These are phyloP conservation scores for Tieghemiomyces parasiticus DNA, from an alignment of 192 early-diverging fungal genomes.

Conservation along the genomic window DNA sequence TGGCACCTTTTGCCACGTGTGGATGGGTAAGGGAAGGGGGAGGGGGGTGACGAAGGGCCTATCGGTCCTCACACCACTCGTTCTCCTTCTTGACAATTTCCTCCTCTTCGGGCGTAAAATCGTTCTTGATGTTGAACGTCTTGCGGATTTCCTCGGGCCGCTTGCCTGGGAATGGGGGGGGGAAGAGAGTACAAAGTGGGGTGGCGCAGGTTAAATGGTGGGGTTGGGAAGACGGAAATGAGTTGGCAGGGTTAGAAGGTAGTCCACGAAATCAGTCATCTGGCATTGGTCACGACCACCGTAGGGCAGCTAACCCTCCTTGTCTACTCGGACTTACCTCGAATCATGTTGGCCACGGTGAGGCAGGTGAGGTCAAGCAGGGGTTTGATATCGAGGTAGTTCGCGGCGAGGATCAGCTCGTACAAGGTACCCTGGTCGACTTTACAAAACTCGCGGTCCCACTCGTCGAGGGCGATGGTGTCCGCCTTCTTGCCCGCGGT, in stretches of 20 bases:
- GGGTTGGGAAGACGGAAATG: no score
- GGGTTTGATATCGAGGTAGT: conserved; percentile 66
- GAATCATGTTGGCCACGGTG: conserved; percentile 87
- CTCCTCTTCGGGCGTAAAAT: conserved; percentile 61
- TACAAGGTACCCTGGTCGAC: conserved; percentile 90
- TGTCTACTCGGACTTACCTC: conserved; percentile 25
- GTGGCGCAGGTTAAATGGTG: no score
- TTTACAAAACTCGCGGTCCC: conserved; percentile 80
- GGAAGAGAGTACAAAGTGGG: no score
- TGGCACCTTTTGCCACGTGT: no score
- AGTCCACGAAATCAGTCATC: no score
- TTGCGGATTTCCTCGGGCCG: conserved; percentile 74
- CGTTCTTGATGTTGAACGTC: conserved; percentile 49
- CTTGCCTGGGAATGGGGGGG: no score
- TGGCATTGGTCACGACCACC: no score
- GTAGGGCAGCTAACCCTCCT: no score
- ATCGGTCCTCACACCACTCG: conserved; percentile 43
- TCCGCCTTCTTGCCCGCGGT: no score
- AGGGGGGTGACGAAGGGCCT: no score
- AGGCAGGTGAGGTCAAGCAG: conserved; percentile 55
- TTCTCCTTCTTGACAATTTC: conserved; percentile 43
- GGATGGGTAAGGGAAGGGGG: no score
- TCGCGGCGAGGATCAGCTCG: conserved; percentile 83
- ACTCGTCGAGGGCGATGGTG: conserved; percentile 70
- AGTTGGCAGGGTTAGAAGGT: no score